Percentiles rank a stretch among this genome's conserved stretches.
These are phyloP conservation scores for Microbotryum lychnidis-dioicae DNA, from an alignment of 1,284 basidiomycete species.

Conservation along the genomic window DNA sequence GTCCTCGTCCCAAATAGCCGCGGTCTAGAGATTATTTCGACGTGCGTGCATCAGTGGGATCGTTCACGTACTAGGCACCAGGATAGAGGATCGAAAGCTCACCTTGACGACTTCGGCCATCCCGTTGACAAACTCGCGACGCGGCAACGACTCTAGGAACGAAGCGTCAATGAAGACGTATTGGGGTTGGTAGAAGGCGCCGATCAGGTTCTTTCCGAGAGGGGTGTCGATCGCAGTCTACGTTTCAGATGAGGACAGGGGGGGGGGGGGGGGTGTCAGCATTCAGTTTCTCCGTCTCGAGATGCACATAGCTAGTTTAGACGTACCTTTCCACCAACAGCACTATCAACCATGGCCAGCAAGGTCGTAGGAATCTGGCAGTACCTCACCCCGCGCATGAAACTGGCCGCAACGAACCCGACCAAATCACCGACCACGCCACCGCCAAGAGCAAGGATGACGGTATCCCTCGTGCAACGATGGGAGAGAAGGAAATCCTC, in stretches of 20 bases:
- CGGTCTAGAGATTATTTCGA: slow-evolving; percentile 54
- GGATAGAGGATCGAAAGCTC: slow-evolving; percentile 29
- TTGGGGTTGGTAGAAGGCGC: slow-evolving; percentile 95
- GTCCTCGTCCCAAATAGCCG: slow-evolving; percentile 85
- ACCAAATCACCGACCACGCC: slow-evolving; percentile 92
- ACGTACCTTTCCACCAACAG: slow-evolving; percentile 76
- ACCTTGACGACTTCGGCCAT: slow-evolving; percentile 99
- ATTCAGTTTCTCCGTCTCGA: background rate
- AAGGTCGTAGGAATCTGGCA: slow-evolving; percentile 95
- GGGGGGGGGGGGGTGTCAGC: too few species aligned
- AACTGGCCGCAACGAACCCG: slow-evolving; percentile 96
- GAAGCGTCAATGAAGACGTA: slow-evolving; percentile 97
- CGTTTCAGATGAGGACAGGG: background rate
- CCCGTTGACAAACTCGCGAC: slow-evolving; percentile 91
- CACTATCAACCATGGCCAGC: slow-evolving; percentile 96
- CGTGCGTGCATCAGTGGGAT: too few species aligned
- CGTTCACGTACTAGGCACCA: background rate
- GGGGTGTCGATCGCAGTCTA: slow-evolving; percentile 92
- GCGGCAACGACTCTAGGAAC: slow-evolving; percentile 86
- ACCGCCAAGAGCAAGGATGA: slow-evolving; percentile 86
- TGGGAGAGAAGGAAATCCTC: slow-evolving; percentile 88
- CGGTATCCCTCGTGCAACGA: slow-evolving; percentile 85
- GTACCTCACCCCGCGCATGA: slow-evolving; percentile 85
- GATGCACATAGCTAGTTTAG: too few species aligned
- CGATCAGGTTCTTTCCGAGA: slow-evolving; percentile 94